Evolutionary conservation across 208 protist genomes (phyloP).

Genomic region (Crithidia bombi): DNA sequence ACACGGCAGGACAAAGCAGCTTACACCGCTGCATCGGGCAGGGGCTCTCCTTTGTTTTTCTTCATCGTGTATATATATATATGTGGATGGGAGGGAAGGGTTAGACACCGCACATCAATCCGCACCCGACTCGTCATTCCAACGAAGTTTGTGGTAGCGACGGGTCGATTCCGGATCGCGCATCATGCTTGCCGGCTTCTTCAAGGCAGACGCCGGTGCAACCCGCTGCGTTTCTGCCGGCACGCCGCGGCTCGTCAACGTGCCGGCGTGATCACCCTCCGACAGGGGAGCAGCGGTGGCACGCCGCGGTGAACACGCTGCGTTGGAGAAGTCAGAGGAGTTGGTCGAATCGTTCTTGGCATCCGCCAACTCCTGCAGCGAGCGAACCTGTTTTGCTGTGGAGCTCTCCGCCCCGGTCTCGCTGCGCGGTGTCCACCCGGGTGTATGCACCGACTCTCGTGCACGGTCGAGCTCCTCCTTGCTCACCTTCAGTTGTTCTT

Average conservation of each 20-base stretch:
- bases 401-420: conserved; percentile 14
- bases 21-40: too few species aligned
- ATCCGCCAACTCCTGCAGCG: conserved; percentile 31
- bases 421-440: conserved; percentile 12
- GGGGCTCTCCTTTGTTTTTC: too few species aligned
- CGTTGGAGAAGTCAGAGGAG: conserved; percentile 27
- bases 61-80: neutral
- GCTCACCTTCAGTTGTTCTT: conserved; percentile 51
- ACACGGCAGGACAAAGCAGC: too few species aligned
- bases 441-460: conserved; percentile 15
- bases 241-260: neutral
- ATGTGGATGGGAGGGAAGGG: too few species aligned
- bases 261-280: neutral
- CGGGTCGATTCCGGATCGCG: conserved; percentile 33
- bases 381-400: conserved; percentile 13
- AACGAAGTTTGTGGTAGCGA: conserved; percentile 32
- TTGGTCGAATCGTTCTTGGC: conserved; percentile 26
- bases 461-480: conserved; percentile 23
- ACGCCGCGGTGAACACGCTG: neutral
- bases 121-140: conserved; percentile 26
- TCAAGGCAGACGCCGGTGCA: conserved; percentile 6
- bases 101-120: neutral
- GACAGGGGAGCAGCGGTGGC: neutral
- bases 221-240: neutral
- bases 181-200: conserved; percentile 29